Base-by-base conservation (phyloP, 2,329 filamentous ascomycete species). In the Teratosphaeria viscida region DNA sequence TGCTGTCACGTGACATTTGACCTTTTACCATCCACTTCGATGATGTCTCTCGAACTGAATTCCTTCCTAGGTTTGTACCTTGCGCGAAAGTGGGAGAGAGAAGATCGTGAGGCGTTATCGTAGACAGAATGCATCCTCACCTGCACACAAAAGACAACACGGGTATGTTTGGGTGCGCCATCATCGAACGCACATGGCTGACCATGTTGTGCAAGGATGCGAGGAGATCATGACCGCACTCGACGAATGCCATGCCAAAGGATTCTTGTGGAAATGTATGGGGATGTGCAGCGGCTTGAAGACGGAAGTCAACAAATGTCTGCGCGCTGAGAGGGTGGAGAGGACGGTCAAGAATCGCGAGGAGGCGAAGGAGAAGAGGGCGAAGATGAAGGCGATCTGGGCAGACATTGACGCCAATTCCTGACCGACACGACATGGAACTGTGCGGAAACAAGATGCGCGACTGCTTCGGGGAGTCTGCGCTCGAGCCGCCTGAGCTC, bases 201-300 rank as follows among this genome's bases (percentile, higher is more conserved):
- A 37, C 64, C 63, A 53, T 60, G 55, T 3, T 60, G 55, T 3
- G 12, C 26, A 70, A 99, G 94, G 88, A 70, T 99, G 94, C 82
- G 90, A 92, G 75, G 91, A 95, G 67, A 85, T 99, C 73, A 96
- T 97, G 85, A 86, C 81, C 56, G 88, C 89, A 55, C 89, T 99
- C 66, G 94, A 97, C 71, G 90, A 96, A 79, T 99, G 94, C 78
- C 94, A 99, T 72, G 88, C 89, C 35, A 83, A 83, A 61, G 94
- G 94, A 58, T 99, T 99, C 77, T 77, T 99, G 60, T 92, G 89
- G 84, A 96, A 96, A 76, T 86, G 89, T 1, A 78, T 90, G 62
- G 94, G 94, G 59, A 90, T 88, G 79, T 99, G 94, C 82, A 97
- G 90, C 74, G 82, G 86, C 49, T 83, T 88, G 63, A 99, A 99